Evolutionary conservation across 345 rosid genomes (phyloP).

Genomic region (Theobroma cacao): DNA sequence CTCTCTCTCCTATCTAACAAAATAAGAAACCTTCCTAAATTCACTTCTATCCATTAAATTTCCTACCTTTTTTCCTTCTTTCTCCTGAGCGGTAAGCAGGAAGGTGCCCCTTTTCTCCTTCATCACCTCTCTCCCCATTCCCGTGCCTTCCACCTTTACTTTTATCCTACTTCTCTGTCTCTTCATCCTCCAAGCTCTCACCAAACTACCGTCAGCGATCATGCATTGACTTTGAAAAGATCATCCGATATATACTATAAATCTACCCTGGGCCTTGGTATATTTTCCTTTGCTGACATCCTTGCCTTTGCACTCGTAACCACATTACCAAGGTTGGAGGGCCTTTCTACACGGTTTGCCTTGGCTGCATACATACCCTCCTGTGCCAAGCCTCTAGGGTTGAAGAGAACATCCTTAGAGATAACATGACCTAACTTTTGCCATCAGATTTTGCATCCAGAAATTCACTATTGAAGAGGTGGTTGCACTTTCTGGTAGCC

Average conservation of each 20-base stretch:
- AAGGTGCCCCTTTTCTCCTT: background rate
- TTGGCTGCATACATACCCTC: constrained; percentile 61
- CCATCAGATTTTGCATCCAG: constrained; percentile 45
- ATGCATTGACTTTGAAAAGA: background rate
- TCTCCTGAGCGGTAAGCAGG: background rate
- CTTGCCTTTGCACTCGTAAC: constrained; percentile 67
- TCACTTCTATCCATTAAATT: background rate
- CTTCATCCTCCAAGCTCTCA: background rate
- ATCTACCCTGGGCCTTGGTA: constrained; percentile 62
- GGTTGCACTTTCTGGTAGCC: constrained; percentile 70
- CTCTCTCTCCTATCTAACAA: background rate
- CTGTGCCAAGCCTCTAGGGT: constrained; percentile 43
- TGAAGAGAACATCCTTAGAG: constrained; percentile 50
- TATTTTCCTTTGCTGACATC: constrained; percentile 75
- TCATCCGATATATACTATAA: background rate
- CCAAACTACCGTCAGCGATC: background rate
- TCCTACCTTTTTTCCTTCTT: background rate
- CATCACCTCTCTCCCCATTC: background rate
- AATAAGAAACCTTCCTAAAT: background rate
- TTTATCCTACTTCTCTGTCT: background rate
- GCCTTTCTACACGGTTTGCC: constrained; percentile 54
- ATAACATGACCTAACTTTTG: constrained; percentile 43
- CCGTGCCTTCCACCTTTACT: background rate
- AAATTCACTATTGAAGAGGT: constrained; percentile 65
- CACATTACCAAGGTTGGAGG: constrained; percentile 57